A percentile compares a stretch with the other conserved stretches of the same genome.
These are phyloP conservation scores for Diaporthe sp. DNA, from an alignment of 2,329 filamentous ascomycete genomes.

Conservation along the genomic window DNA sequence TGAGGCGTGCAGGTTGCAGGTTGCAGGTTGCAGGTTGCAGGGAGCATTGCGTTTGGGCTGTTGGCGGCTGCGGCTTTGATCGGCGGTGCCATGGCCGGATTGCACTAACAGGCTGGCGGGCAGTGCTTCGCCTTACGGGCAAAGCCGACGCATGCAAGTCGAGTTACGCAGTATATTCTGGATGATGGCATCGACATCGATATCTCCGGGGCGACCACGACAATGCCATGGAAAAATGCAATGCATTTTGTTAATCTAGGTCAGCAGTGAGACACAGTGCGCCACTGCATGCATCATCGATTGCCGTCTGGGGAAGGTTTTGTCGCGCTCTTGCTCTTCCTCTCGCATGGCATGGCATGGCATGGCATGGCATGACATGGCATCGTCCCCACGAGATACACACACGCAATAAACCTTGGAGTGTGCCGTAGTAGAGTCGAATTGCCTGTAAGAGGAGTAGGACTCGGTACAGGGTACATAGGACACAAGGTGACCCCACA, in stretches of 20 bases:
- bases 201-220: neutral
- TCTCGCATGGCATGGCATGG: neutral
- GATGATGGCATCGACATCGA: conserved; percentile 10
- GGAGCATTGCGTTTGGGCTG: neutral
- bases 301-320: neutral
- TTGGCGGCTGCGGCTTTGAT: conserved; percentile 19
- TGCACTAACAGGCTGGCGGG: conserved; percentile 5
- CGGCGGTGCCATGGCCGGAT: conserved; percentile 8
- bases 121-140: conserved; percentile 26
- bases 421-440: too few relatives aligned
- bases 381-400: neutral
- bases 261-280: conserved; percentile 5
- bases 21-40: too few relatives aligned
- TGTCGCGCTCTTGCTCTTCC: neutral
- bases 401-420: neutral
- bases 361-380: too few relatives aligned
- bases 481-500: neutral
- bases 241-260: neutral
- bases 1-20: conserved; percentile 7
- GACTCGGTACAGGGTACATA: neutral
- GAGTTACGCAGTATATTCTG: neutral
- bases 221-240: neutral
- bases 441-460: neutral
- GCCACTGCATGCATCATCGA: neutral
- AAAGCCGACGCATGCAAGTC: conserved; percentile 4